Evolutionary conservation across 768 basidiomycete species (phyloP), one percentile per base, ranked within the genome.

Genomic region (Suillus spraguei): DNA sequence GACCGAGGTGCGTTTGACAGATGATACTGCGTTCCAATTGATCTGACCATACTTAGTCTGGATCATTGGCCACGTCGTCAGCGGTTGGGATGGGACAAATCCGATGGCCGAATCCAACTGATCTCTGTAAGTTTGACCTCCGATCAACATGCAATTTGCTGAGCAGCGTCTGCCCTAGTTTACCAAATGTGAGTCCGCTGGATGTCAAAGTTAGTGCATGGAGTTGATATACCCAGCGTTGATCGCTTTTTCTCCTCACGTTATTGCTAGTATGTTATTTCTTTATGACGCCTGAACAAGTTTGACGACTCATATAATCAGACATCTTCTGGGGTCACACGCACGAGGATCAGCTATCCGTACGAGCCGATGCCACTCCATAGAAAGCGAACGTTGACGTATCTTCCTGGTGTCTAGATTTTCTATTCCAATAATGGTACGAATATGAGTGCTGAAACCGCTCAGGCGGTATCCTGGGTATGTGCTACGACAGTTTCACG

Each of bases 281-380:
- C 56, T 59, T 52, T 56, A 50, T 65, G 55, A 46, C 54, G 54
- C 41, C 20, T 61, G 28, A 47, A 47, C 9, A 56, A 36, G 22
- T 20, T 65, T 47, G 63, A 63, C 65, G 68, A 66, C 62, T 59
- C 60, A 56, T 33, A 28, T 28, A 46, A 59, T 44, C 61, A 87
- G 89, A 84, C 66, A 85, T 91, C n/a, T 91, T 92, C 79, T 92
- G 81, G 70, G 91, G 91, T 7, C 91, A 92, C 68, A 85, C 87
- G 0, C 90, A 92, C 62, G 88, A 91, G 71, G 90, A 92, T 72
- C 83, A 90, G 74, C 66, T 90, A 46, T 86, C 83, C 36, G 88
- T 88, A 64, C 33, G 80, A 61, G 36, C n/a, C 55, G 60, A 17
- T 9, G 38, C 50, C n/a, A 32, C n/a, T 33, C 24, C 3, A 22